Evolutionary conservation across 2,329 filamentous ascomycete genomes (phyloP).

Genomic region (Aspergillus alliaceus): DNA sequence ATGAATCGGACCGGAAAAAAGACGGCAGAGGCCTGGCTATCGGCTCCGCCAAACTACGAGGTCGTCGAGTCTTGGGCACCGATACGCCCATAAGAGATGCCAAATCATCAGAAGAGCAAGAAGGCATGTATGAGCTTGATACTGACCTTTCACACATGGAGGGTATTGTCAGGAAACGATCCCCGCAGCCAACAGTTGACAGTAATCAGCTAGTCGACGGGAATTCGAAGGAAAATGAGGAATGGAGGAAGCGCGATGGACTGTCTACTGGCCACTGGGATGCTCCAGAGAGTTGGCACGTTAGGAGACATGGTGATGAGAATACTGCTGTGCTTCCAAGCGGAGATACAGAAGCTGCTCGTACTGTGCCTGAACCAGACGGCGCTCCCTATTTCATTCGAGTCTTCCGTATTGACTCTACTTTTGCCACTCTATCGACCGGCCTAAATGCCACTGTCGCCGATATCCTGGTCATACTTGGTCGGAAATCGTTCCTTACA

Average conservation of each 20-base stretch:
- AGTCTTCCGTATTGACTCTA: constrained; percentile 89
- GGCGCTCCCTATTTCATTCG: constrained; percentile 83
- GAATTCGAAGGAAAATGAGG: constrained; percentile 27
- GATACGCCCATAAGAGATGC: constrained; percentile 19
- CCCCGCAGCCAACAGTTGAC: constrained; percentile 69
- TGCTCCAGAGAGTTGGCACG: constrained; percentile 94
- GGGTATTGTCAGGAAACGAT: constrained; percentile 75
- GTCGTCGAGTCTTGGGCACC: constrained; percentile 23
- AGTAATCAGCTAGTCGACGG: constrained; percentile 37
- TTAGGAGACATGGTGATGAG: constrained; percentile 61
- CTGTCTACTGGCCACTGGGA: constrained; percentile 69
- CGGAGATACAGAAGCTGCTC: constrained; percentile 68
- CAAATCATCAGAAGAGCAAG: constrained; percentile 51
- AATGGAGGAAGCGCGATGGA: constrained; percentile 33
- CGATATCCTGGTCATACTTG: constrained; percentile 85
- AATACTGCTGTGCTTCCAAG: constrained; percentile 33
- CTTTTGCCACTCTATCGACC: constrained; percentile 89
- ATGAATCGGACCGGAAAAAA: constrained; percentile 41
- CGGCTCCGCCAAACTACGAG: constrained; percentile 33
- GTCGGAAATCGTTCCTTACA: constrained; percentile 90
- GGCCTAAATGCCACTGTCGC: constrained; percentile 78
- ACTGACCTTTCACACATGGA: constrained; percentile 89
- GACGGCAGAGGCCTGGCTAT: constrained; percentile 37
- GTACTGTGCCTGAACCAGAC: constrained; percentile 71
- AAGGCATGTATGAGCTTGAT: constrained; percentile 73